Evolutionary conservation across 2,329 filamentous ascomycete species (phyloP), one percentile per base, ranked within the genome.

Genomic region (Epichloe scottii): DNA sequence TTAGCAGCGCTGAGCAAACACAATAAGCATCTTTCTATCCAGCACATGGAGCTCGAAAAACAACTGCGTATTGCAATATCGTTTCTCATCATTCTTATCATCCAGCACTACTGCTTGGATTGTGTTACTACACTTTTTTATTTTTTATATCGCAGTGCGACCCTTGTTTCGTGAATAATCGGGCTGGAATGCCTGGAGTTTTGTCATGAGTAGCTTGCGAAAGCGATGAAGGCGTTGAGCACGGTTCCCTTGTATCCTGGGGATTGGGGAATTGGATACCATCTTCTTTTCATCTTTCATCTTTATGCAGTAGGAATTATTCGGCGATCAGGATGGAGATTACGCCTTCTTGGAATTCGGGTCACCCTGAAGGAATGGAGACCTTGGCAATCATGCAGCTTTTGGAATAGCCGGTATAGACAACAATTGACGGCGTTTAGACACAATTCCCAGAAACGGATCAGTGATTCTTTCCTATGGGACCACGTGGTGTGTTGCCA

Each of bases 211-310:
- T 21, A 26, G 45, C 50, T 51, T 51, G 45, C 45, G 33, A 51
- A 48, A 47, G 40, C 50, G 39, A 51, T 46, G 15, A 40, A 38
- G 50, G 50, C 50, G 50, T 51, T 38, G 33, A 26, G 34, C 1
- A 10, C 8, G 34, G 39, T 15, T 43, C 39, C 21, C 6, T 23
- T 48, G n/a, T 12, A 39, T 19, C 14, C 23, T 46, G 23, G 21
- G 33, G 8, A 30, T n/a, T 15, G n/a, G 38, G 35, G 5, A 38
- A n/a, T 26, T 26, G 14, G 5, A 1, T 8, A 3, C 12, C 2
- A 7, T 44, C 26, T n/a, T 42, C 12, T 23, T 19, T 6, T 42
- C 19, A 6, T 42, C 12, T 1, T 42, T 42, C 40, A 17, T 42
- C 40, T 10, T 45, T 7, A 46, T 10, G 44, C 15, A 17, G 5